Base-by-base conservation (phyloP, 2,329 filamentous ascomycete species). In the Neoarthrinium moseri region DNA sequence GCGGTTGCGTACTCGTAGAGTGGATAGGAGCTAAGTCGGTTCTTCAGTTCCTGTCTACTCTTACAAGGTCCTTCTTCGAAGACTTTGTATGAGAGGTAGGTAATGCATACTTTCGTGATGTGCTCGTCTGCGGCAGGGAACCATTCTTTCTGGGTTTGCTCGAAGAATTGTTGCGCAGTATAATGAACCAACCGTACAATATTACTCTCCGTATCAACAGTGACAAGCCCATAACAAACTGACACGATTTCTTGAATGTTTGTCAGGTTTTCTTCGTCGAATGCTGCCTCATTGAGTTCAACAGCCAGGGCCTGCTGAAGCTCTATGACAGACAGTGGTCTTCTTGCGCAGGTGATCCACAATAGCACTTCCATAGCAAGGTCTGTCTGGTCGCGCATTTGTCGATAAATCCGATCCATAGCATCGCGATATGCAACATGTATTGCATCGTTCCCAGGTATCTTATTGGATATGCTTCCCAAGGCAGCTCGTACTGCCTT, bases 101-200 rank as follows among this genome's bases (percentile, higher is more conserved):
- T 61, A 4, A 66, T 24, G 47, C 68, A 74, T 4, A 47, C 54
- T 5, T 30, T 42, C 1, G 56, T 42, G 8, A 73, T 59, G 3
- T 62, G 18, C 0, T 2, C 11, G 7, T 69, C 46, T 0, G 59
- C 60, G 26, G 56, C 20, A 0, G 58, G 58, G 43, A 74, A 64
- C 56, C 62, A 68, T 4, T 36, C 18, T 0, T 6, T 27, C 10
- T 46, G 36, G 1, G 51, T 65, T 11, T 48, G 38, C 15, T 68
- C 58, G 33, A 77, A 65, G 51, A 72, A 77, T 30, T 74, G 64
- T 34, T 74, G 67, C 1, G 71, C 61, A 0, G 73, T 75, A 44
- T 72, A 70, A 49, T 77, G 72, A 3, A 73, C 68, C 0, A 76
- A 50, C 3, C 69, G 61, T 10, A 40, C 15, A 17, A 40, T 40